Conservation (phyloP, 176 grass and related monocot species). For the Poa annua region DNA sequence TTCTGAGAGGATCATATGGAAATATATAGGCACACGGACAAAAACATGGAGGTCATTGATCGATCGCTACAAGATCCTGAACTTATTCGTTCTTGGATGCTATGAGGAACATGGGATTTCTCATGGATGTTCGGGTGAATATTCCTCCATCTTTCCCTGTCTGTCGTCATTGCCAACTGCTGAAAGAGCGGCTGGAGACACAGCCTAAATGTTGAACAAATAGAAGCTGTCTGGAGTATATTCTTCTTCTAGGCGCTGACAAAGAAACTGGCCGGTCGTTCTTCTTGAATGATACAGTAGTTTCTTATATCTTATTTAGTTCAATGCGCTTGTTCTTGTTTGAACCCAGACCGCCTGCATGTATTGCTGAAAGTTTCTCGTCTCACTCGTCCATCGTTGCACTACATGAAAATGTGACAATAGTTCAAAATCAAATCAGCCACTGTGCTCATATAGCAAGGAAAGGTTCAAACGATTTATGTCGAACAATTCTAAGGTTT, state of each 20-base stretch:
- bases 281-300: not conserved
- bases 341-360: not conserved
- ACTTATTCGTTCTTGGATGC: conserved; percentile 2
- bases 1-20: not conserved
- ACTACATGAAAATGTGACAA: not conserved
- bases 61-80: not conserved
- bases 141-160: not conserved
- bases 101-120: conserved; percentile 14
- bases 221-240: conserved; percentile 14
- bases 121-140: conserved; percentile 25
- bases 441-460: not conserved
- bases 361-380: not conserved
- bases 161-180: not conserved
- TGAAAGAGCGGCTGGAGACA: not conserved
- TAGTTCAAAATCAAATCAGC: not conserved
- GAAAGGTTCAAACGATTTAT: not conserved
- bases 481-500: too few relatives aligned
- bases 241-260: conserved; percentile 23
- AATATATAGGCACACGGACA: too few relatives aligned
- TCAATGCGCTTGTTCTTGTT: not conserved
- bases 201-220: not conserved
- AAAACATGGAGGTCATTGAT: not conserved
- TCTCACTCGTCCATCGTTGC: not conserved
- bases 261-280: not conserved
- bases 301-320: not conserved